Base-by-base conservation (phyloP, 306 rosid species). In the Lablab purpureus region DNA sequence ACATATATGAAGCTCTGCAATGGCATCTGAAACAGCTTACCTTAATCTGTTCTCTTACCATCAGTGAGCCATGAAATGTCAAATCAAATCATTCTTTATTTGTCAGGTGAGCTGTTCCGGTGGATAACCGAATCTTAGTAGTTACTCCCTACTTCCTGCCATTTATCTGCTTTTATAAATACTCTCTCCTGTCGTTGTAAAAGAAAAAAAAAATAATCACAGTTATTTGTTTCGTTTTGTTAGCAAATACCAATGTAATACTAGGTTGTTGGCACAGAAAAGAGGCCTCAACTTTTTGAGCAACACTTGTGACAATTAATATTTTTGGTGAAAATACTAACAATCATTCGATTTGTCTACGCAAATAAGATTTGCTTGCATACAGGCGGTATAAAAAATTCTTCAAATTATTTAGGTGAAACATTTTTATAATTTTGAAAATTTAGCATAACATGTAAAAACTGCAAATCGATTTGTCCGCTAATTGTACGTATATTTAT, bases 71-170 rank as follows among this genome's bases (percentile, higher is more conserved):
- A 2, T 0, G 7, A 58, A 73, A 6, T 41, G 63, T 50, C 51
- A 81, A 77, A 40, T 77, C 71, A 54, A 73, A 74, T 54, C 10
- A 85, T 75, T 69, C 51, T 62, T 58, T 62, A 62, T 58, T 14
- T 52, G 51, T 75, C 82, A 82, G 84, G 75, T 75, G 7, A 70
- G 49, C 74, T 69, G 78, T 52, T 70, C 19, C 12, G 50, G 81
- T 78, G 85, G 82, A 74, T 82, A 70, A 82, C 86, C 84, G 80
- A 81, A 80, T 68, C 50, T 27, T 5, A n/a, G 63, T 19, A 66
- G 15, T 45, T 43, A 25, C 28, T 43, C 28, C 43, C 60, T 11
- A 4, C 3, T 46, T 49, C 47, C 67, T 13, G 28, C 4, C 30
- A 19, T 28, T 51, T 22, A 37, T n/a, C 36, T 52, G 8, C 4